Evolutionary conservation across 2,329 filamentous ascomycete genomes (phyloP).

Genomic region (Clonostachys sp.): DNA sequence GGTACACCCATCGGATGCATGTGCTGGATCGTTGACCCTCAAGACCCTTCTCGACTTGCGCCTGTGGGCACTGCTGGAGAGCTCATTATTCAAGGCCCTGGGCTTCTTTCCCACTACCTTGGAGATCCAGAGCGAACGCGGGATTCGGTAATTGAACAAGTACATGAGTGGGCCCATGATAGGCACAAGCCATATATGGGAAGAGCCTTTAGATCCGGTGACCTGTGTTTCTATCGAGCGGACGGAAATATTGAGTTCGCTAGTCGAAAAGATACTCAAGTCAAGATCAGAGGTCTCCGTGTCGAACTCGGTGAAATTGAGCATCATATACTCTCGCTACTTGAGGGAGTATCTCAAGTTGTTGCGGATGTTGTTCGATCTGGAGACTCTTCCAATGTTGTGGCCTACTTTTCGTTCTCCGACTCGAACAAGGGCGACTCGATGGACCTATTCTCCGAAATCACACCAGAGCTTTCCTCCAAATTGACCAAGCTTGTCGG

Average conservation of each 20-base stretch:
- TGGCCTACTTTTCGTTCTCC: constrained; percentile 4
- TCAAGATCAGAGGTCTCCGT: constrained; percentile 48
- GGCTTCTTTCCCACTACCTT: constrained; percentile 29
- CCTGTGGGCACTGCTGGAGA: constrained; percentile 7
- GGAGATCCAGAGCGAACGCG: constrained; percentile 23
- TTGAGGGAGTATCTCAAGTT: not conserved
- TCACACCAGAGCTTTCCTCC: not conserved
- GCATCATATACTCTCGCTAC: not conserved
- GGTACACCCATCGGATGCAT: not conserved
- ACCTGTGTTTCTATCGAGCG: not conserved
- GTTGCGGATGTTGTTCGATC: constrained; percentile 4
- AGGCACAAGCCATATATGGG: not conserved
- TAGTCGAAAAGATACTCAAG: constrained; percentile 16
- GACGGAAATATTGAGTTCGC: constrained; percentile 1
- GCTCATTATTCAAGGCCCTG: constrained; percentile 18
- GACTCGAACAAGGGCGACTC: not conserved
- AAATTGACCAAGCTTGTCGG: not conserved
- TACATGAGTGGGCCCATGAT: not conserved
- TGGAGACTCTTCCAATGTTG: not conserved
- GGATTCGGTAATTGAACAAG: constrained; percentile 15
- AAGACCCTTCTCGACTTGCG: constrained; percentile 1
- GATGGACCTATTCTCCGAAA: too few relatives aligned
- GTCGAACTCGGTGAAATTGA: constrained; percentile 30
- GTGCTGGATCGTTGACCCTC: constrained; percentile 2
- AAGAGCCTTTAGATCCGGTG: constrained; percentile 7